A percentile compares a stretch with the other conserved stretches of the same genome.
Evolutionary conservation across 768 basidiomycete species (phyloP).

Genomic region (Rhodocollybia butyracea): DNA sequence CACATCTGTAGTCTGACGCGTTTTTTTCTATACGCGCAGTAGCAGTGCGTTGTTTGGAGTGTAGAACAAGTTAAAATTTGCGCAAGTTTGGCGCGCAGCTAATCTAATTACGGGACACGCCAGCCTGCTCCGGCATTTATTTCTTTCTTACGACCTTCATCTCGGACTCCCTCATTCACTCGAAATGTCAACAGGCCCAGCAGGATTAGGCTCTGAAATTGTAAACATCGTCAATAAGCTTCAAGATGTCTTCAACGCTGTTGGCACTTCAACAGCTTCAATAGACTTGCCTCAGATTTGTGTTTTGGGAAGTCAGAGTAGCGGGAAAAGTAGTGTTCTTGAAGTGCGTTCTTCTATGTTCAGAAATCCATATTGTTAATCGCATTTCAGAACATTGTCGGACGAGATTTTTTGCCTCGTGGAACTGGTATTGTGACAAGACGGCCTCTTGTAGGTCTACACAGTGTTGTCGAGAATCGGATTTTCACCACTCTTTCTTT

Average conservation of each 20-base stretch:
- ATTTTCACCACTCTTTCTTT: constrained; percentile 7
- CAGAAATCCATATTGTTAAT: not conserved
- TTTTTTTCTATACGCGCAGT: too few species aligned
- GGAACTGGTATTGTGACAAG: constrained; percentile 98
- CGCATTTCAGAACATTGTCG: constrained; percentile 82
- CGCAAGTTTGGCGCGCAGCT: not conserved
- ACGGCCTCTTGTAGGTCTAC: constrained; percentile 76
- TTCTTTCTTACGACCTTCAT: constrained; percentile 4
- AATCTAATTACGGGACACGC: not conserved
- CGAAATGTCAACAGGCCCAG: constrained; percentile 36
- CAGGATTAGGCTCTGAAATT: constrained; percentile 79
- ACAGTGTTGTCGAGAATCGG: not conserved
- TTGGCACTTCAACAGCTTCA: constrained; percentile 71
- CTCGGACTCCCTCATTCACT: not conserved
- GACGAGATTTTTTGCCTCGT: constrained; percentile 97
- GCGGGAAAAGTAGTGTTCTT: constrained; percentile 90
- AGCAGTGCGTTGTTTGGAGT: not conserved
- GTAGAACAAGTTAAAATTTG: not conserved
- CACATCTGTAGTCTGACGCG: too few species aligned
- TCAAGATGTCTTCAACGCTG: constrained; percentile 85
- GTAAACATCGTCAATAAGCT: constrained; percentile 83
- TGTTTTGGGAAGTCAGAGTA: constrained; percentile 88
- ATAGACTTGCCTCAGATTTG: constrained; percentile 94
- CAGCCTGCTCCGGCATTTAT: not conserved
- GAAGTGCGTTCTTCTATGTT: constrained; percentile 50